These are phyloP conservation scores for Discostella stelligeroides DNA, from an alignment of 108 stramenopile genomes.

Conservation along the genomic window DNA sequence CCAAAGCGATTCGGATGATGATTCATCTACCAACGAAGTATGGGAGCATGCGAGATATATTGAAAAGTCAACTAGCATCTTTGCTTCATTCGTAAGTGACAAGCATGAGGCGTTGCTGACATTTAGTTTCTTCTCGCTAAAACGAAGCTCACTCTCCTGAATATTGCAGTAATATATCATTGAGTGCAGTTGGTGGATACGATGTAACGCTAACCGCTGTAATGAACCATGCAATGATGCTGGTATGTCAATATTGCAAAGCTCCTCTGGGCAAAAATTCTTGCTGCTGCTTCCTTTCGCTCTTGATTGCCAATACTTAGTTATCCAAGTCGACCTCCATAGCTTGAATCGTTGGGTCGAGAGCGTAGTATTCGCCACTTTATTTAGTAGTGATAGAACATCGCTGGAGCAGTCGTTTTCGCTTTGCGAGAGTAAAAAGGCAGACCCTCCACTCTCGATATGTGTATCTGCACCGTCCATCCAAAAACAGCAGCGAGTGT, in stretches of 20 bases:
- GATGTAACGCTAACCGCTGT: conserved; percentile 41
- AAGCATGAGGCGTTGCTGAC: conserved; percentile 3
- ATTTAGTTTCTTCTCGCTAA: background rate
- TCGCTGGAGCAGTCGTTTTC: conserved; percentile 4
- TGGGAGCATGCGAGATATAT: conserved; percentile 35
- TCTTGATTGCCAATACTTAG: conserved; percentile 20
- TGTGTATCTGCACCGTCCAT: conserved; percentile 20
- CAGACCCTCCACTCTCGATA: background rate
- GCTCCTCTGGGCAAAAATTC: background rate
- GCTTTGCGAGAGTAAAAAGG: conserved; percentile 23
- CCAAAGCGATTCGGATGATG: conserved; percentile 33
- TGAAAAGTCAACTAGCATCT: conserved; percentile 43
- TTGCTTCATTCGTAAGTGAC: conserved; percentile 35
- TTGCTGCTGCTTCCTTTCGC: background rate
- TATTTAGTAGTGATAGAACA: conserved; percentile 27
- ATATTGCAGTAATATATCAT: conserved; percentile 51
- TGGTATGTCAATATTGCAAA: conserved; percentile 2
- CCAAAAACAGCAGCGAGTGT: conserved; percentile 54
- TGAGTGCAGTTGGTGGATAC: conserved; percentile 51
- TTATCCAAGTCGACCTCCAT: conserved; percentile 27
- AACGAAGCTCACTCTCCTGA: conserved; percentile 26
- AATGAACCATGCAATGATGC: conserved; percentile 28
- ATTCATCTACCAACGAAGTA: background rate
- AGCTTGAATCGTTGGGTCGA: conserved; percentile 24
- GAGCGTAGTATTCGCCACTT: conserved; percentile 18